Base-by-base conservation (phyloP, 208 protist genomes). In the Willaertia magna region DNA sequence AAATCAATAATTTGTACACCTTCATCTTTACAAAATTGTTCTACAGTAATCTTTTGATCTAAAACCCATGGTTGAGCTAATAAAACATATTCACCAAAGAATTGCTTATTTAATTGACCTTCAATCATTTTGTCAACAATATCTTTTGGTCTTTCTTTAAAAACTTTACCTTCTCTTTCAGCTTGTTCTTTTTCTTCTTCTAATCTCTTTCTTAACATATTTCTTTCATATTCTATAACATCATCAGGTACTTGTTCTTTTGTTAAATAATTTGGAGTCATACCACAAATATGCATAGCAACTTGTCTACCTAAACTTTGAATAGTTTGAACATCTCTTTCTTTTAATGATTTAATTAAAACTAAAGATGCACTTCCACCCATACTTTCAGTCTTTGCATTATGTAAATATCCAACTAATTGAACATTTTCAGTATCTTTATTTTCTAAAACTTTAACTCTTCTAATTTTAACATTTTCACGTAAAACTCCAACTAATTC, bases 281-380 rank as follows among this genome's bases (percentile, higher is more conserved):
- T 81, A 40, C 76, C 76, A 81, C 40, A 51, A 81, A 81, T 81
- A 43, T 81, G 76, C 76, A 81, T 81, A 43, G 76, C 76, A 40
- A 81, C 11, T 40, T 42, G 42, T 46, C 74, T 78, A 26, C 74
- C 74, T 26, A 44, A 9, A 40, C 16, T 46, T 51, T 81, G 76
- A 12, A 81, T 14, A 39, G 16, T 6, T 51, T 30, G 12, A 39
- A 43, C 43, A 26, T 9, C 39, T 18, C 39, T 46, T 52, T 20
- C n/a, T 81, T 40, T 9, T 20, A 1, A 11, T 39, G 30, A 11
- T 30, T 46, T 40, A 40, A 81, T 43, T 51, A 81, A 51, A 20
- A 40, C 76, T 51, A 46, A 26, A 14, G 44, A 30, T 11, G 6
- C 76, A 30, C 48, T n/a, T 34, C 44, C 30, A 42, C 44, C 76